Evolutionary conservation across 2,329 filamentous ascomycete species (phyloP), one percentile per base, ranked within the genome.

Genomic region (Rhytidhysteron rufulum): DNA sequence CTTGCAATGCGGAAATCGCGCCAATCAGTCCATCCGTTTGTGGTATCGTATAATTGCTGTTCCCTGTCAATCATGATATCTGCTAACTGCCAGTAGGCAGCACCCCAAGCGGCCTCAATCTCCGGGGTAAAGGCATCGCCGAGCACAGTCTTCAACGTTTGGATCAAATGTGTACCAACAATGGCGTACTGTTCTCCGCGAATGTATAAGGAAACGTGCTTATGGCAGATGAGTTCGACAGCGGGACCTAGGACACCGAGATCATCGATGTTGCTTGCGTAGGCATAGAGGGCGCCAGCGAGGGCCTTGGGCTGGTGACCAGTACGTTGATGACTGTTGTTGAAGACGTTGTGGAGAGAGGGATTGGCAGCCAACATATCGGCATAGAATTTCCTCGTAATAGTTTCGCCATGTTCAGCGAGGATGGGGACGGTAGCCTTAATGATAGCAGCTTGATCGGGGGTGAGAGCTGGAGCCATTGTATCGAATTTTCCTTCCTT

Each of bases 81-180:
- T 19, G 85, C 85, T 18, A 89, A 76, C 52, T 87, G 74, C 75
- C 78, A 82, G 66, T 88, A 89, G 2, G 85, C 85, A 37, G 79
- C 78, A 5, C 67, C 74, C 85, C 85, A 89, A 7, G 85, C 85
- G 10, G 78, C 72, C 39, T 78, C 72, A 21, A 85, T 74, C 16
- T 82, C 77, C 0, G 75, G 68, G 1, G 83, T 88, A 67, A 85
- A 79, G 17, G 77, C 84, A 11, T 55, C 73, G 4, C 84, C 84
- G 1, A 89, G 75, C 0, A 88, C 78, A 31, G 79, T 71, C 18
- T 71, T 74, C 66, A 89, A 85, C 2, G 85, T 81, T 19, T 74
- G 72, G 31, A 89, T 71, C 10, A 89, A 73, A 55, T 85, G 80
- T 54, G 79, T 78, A 40, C 81, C 85, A 3, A 89, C 83, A 31